These are phyloP conservation scores for Lodderomyces beijingensis DNA, from an alignment of 1,139 yeast genomes.

Conservation along the genomic window DNA sequence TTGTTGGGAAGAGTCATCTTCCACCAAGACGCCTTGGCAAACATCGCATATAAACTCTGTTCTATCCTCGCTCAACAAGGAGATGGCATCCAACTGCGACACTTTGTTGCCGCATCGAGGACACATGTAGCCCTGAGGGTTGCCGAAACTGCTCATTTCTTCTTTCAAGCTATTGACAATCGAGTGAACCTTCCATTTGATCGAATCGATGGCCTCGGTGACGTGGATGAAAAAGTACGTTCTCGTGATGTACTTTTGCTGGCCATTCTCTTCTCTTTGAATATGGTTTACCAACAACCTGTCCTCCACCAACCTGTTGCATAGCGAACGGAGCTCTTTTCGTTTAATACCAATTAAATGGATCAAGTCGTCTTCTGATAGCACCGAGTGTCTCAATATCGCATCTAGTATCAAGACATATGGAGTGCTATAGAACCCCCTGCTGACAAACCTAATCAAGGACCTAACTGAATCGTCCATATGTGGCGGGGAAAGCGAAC, in stretches of 20 bases:
- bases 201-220: slow-evolving; percentile 91
- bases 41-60: slow-evolving; percentile 81
- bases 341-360: slow-evolving; percentile 77
- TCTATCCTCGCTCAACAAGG: slow-evolving; percentile 73
- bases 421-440: slow-evolving; percentile 87
- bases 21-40: slow-evolving; percentile 72
- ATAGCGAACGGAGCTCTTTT: slow-evolving; percentile 79
- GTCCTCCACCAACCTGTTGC: slow-evolving; percentile 82
- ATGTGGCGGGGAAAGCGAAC: not conserved
- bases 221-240: slow-evolving; percentile 84
- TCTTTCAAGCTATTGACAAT: slow-evolving; percentile 75
- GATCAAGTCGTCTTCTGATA: slow-evolving; percentile 90
- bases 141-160: slow-evolving; percentile 75
- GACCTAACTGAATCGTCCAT: slow-evolving; percentile 45
- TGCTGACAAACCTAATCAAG: slow-evolving; percentile 55
- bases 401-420: slow-evolving; percentile 86
- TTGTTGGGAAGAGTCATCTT: slow-evolving; percentile 85
- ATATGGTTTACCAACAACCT: slow-evolving; percentile 61
- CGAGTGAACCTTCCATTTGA: slow-evolving; percentile 94
- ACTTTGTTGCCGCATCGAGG: slow-evolving; percentile 80
- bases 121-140: slow-evolving; percentile 92
- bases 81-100: slow-evolving; percentile 82
- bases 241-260: slow-evolving; percentile 63
- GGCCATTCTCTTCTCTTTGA: slow-evolving; percentile 79
- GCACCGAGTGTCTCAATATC: slow-evolving; percentile 80